Evolutionary conservation across 2,329 filamentous ascomycete species (phyloP).

Genomic region (Colletotrichum camelliae): DNA sequence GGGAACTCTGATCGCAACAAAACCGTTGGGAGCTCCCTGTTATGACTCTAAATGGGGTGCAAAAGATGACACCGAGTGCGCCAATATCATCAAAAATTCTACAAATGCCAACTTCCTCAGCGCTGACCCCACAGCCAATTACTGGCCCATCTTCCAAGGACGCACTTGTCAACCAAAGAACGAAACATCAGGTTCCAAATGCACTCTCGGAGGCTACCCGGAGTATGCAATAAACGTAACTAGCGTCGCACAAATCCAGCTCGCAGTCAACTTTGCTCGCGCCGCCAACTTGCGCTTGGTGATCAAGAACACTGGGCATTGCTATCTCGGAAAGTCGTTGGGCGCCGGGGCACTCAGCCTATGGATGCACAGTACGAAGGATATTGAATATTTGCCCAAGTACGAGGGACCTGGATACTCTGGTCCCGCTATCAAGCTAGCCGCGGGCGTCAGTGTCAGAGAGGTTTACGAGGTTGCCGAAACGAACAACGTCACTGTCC

Average conservation of each 20-base stretch:
- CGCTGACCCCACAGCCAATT: background rate
- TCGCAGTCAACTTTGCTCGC: conserved; percentile 43
- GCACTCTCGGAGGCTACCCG: background rate
- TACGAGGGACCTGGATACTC: background rate
- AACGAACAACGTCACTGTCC: background rate
- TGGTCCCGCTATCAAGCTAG: background rate
- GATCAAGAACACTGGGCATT: conserved; percentile 45
- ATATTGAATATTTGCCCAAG: background rate
- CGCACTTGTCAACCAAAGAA: background rate
- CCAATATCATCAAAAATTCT: background rate
- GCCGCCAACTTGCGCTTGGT: conserved; percentile 45
- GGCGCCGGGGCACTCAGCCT: background rate
- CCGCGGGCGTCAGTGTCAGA: background rate
- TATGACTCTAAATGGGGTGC: background rate
- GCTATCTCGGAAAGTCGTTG: background rate
- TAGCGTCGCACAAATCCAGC: conserved; percentile 32
- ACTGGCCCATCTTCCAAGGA: background rate
- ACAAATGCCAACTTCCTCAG: background rate
- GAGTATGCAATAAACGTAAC: background rate
- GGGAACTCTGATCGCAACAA: background rate
- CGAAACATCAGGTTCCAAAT: background rate
- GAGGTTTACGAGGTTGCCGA: background rate
- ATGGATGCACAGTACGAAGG: background rate
- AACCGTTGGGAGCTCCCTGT: background rate
- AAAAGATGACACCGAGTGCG: background rate